Conservation (phyloP, 192 early-diverging fungal species). For the Coemansia guatemalensis region DNA sequence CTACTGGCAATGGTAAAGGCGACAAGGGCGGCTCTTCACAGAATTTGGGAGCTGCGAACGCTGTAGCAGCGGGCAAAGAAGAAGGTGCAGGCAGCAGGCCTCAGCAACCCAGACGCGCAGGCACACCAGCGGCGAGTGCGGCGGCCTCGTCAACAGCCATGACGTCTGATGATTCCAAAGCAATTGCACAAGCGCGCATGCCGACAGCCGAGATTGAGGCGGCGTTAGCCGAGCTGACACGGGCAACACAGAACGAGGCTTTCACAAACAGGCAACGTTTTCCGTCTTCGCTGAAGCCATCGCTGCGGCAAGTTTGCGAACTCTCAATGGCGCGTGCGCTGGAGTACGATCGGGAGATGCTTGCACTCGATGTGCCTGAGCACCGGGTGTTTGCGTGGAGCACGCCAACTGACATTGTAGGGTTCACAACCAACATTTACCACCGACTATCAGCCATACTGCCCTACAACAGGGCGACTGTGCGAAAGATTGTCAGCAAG, state of each 20-base stretch:
- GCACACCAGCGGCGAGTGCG: conserved; percentile 18
- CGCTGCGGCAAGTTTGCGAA: conserved; percentile 51
- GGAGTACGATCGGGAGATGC: conserved; percentile 42
- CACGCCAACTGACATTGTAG: conserved; percentile 50
- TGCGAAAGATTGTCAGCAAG: conserved; percentile 54
- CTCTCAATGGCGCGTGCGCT: conserved; percentile 50
- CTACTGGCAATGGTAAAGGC: neutral
- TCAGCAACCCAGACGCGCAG: conserved; percentile 11
- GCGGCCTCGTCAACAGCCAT: conserved; percentile 4
- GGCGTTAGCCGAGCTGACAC: conserved; percentile 30
- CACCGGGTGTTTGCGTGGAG: conserved; percentile 46
- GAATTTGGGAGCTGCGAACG: neutral
- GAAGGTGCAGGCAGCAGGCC: conserved; percentile 4
- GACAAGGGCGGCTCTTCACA: neutral
- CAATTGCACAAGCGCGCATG: conserved; percentile 25
- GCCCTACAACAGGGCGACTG: conserved; percentile 51
- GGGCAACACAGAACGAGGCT: conserved; percentile 28
- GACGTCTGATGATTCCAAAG: conserved; percentile 19
- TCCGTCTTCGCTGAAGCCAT: conserved; percentile 49
- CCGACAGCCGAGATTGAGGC: conserved; percentile 48
- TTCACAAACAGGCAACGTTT: conserved; percentile 52
- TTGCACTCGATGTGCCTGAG: conserved; percentile 42
- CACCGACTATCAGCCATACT: conserved; percentile 29
- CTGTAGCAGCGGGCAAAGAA: neutral
- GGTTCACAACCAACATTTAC: conserved; percentile 44